Conservation (phyloP, 1,139 yeast species). For the Kodamaea suecica region DNA sequence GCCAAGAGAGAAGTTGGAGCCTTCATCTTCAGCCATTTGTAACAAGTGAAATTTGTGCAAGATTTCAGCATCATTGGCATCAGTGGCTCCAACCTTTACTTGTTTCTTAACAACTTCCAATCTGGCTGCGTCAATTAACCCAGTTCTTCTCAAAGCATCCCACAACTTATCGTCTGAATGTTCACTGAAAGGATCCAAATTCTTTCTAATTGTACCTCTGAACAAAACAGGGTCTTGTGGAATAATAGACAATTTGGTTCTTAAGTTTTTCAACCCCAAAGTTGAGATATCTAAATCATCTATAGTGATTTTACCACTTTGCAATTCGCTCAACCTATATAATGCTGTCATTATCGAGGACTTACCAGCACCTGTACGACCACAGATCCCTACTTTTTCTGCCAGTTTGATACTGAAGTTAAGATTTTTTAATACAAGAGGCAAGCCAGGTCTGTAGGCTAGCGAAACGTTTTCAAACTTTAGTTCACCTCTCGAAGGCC, state of each 20-base stretch:
- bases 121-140: slow-evolving; percentile 48
- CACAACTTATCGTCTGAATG: slow-evolving; percentile 51
- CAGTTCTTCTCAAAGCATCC: slow-evolving; percentile 55
- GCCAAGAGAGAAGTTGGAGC: slow-evolving; percentile 71
- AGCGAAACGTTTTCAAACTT: slow-evolving; percentile 55
- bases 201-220: slow-evolving; percentile 61
- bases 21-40: slow-evolving; percentile 67
- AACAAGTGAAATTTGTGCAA: slow-evolving; percentile 64
- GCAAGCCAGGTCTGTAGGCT: slow-evolving; percentile 74
- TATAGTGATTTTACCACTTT: slow-evolving; percentile 48
- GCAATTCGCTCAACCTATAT: slow-evolving; percentile 57
- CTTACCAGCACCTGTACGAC: slow-evolving; percentile 81
- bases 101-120: slow-evolving; percentile 25
- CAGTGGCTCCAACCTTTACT: slow-evolving; percentile 12
- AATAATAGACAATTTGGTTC: slow-evolving; percentile 64
- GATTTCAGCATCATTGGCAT: slow-evolving; percentile 18
- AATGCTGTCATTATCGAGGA: slow-evolving; percentile 66
- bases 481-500: slow-evolving; percentile 51
- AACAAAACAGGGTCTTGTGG: slow-evolving; percentile 81
- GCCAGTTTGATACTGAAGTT: slow-evolving; percentile 44
- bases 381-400: slow-evolving; percentile 74
- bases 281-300: slow-evolving; percentile 59
- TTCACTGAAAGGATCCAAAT: slow-evolving; percentile 62
- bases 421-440: slow-evolving; percentile 63
- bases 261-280: slow-evolving; percentile 54